Base-by-base conservation (phyloP, 2,329 filamentous ascomycete species). In the Tolypocladium tropicale region DNA sequence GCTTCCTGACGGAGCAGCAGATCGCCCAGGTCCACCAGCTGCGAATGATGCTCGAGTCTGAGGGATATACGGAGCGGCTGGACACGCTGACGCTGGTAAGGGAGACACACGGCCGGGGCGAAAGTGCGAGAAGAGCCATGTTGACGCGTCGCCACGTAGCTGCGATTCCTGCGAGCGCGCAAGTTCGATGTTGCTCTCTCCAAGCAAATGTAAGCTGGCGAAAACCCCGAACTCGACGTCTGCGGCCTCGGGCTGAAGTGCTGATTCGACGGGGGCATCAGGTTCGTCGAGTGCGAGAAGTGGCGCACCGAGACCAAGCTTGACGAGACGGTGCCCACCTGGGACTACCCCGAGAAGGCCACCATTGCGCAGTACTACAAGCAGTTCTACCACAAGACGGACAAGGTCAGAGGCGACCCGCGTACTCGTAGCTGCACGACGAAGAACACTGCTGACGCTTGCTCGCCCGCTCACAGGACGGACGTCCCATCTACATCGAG, bases 381-480 rank as follows among this genome's bases (percentile, higher is more conserved):
- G 52, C 94, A 99, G 76, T 99, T 94, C 79, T 99, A 99, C 78
- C 94, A 99, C 83, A 96, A 96, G 79, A 93, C 85, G 14, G 90
- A 94, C 75, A 91, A 90, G 76, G 84, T 86, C 71, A 56, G 49
- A 36, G 6, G 0, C 7, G 33, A 21, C 18, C 3, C 25, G 28
- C 14, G 25, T 2, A 30, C 10, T 1, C 10, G 2, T 3, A 11
- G 28, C 10, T 30, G n/a, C n/a, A n/a, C n/a, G n/a, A 11, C 9
- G 12, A 7, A 32, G 46, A 5, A 4, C 21, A 21, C 32, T n/a
- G 10, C 28, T 50, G 11, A 50, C 46, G 28, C 46, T 16, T 10
- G 25, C 46, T 30, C 16, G 41, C 53, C 37, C 9, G 25, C 37
- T 37, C 43, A 39, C 62, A 96, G 91, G 94, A 97, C 76, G 94